Evolutionary conservation across 2,329 filamentous ascomycete species (phyloP).

Genomic region (Hypoxylon sp.): DNA sequence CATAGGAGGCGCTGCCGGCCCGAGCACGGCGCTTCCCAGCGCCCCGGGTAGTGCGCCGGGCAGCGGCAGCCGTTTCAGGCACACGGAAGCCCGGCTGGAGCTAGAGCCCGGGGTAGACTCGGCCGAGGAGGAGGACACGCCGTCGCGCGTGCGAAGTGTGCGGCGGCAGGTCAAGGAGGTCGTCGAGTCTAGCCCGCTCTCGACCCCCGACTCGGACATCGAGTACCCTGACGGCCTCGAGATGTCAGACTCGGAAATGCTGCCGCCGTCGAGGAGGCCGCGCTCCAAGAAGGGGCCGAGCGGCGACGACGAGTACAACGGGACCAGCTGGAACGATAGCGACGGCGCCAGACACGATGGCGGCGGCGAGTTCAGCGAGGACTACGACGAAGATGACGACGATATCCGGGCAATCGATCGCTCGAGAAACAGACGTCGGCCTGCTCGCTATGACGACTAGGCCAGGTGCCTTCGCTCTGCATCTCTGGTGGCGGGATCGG

Average conservation of each 20-base stretch:
- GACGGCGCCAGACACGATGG: constrained; percentile 35
- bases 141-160: constrained; percentile 34
- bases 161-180: constrained; percentile 32
- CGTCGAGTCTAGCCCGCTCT: constrained; percentile 43
- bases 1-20: constrained; percentile 12
- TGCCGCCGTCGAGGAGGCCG: constrained; percentile 21
- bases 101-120: constrained; percentile 37
- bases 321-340: constrained; percentile 42
- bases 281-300: constrained; percentile 31
- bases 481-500: background rate
- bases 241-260: constrained; percentile 36
- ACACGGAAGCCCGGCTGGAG: constrained; percentile 42
- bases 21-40: background rate
- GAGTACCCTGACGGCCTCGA: constrained; percentile 20
- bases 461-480: constrained; percentile 1
- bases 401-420: constrained; percentile 35
- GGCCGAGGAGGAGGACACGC: constrained; percentile 26
- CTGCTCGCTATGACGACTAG: constrained; percentile 44
- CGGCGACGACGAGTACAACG: constrained; percentile 43
- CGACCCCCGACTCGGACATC: constrained; percentile 36
- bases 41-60: constrained; percentile 8
- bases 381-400: constrained; percentile 36
- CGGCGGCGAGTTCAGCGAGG: constrained; percentile 33
- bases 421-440: constrained; percentile 36
- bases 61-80: constrained; percentile 35